A percentile compares a stretch with the other conserved stretches of the same genome.
Conservation (phyloP, 306 rosid genomes). For the Trifolium dubium region DNA sequence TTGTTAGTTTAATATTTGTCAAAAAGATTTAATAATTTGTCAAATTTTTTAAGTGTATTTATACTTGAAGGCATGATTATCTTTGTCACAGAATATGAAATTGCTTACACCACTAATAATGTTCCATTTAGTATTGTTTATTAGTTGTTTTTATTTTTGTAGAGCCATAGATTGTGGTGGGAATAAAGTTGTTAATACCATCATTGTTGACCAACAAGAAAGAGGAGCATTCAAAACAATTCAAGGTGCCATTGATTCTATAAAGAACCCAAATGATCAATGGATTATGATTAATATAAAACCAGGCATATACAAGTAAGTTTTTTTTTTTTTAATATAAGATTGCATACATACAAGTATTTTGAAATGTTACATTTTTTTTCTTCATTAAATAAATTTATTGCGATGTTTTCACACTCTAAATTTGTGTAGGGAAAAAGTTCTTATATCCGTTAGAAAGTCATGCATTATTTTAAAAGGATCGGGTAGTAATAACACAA, state of each 20-base stretch:
- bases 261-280: conserved; percentile 23
- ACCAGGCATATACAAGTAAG: conserved; percentile 34
- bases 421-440: not conserved
- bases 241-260: conserved; percentile 56
- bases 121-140: conserved; percentile 18
- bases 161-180: conserved; percentile 33
- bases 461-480: conserved; percentile 19
- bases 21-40: no score
- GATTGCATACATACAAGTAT: not conserved
- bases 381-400: not conserved
- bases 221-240: conserved; percentile 44
- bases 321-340: not conserved
- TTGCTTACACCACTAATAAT: not conserved
- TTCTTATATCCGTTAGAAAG: not conserved
- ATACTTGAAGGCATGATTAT: not conserved
- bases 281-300: conserved; percentile 46
- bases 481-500: not conserved
- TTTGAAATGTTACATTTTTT: conserved; percentile 17
- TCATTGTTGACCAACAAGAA: conserved; percentile 37
- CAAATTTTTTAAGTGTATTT: no score
- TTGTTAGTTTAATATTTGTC: not conserved
- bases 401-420: not conserved
- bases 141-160: not conserved
- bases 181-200: not conserved
- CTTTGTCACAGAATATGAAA: not conserved